Evolutionary conservation across 768 basidiomycete genomes (phyloP).

Genomic region (Suillus placidus): DNA sequence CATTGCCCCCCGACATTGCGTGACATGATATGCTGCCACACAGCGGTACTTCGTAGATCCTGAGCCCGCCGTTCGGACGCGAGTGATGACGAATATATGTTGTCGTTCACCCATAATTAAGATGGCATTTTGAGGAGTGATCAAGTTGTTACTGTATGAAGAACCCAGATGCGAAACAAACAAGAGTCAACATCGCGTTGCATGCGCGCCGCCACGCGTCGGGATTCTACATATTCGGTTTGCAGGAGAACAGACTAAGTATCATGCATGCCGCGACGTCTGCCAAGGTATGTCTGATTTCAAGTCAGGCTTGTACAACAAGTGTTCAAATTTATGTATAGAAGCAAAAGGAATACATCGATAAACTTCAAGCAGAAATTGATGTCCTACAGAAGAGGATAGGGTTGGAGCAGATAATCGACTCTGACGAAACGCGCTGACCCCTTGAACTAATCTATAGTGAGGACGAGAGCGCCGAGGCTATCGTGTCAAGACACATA

Average conservation of each 20-base stretch:
- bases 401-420: conserved; percentile 38
- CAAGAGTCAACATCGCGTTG: neutral
- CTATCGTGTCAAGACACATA: conserved; percentile 68
- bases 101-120: neutral
- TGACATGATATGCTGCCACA: neutral
- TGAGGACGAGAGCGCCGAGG: conserved; percentile 51
- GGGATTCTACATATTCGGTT: neutral
- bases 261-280: conserved; percentile 33
- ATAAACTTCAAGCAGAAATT: conserved; percentile 51
- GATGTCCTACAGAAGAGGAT: conserved; percentile 48
- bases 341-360: conserved; percentile 55
- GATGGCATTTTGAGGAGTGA: too few relatives aligned
- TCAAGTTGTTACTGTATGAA: too few relatives aligned
- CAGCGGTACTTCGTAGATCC: neutral
- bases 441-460: conserved; percentile 27
- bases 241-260: neutral
- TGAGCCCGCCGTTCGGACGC: neutral
- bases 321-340: conserved; percentile 20
- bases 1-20: neutral
- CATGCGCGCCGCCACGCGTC: neutral
- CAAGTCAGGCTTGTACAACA: neutral
- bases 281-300: conserved; percentile 24
- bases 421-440: neutral
- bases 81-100: neutral
- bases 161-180: neutral